Evolutionary conservation across 2,329 filamentous ascomycete genomes (phyloP).

Genomic region (Diaporthe sp.): DNA sequence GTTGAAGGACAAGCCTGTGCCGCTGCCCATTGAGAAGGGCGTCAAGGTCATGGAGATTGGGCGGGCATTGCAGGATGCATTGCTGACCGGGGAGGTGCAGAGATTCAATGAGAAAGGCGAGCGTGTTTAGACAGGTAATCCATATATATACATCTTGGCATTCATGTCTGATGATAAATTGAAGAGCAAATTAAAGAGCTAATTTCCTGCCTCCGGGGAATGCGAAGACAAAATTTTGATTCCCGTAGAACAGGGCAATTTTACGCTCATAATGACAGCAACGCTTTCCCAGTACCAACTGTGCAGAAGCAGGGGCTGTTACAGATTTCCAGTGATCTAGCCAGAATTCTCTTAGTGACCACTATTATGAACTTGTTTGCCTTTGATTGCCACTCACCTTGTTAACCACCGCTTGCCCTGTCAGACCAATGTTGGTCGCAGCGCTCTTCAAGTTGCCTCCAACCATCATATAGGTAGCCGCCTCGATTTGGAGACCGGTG

Average conservation of each 20-base stretch:
- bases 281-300: background rate
- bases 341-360: background rate
- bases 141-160: too few relatives aligned
- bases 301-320: background rate
- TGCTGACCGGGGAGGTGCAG: background rate
- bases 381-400: background rate
- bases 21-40: conserved; percentile 66
- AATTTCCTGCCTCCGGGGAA: too few relatives aligned
- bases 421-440: background rate
- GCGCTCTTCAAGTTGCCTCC: background rate
- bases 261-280: background rate
- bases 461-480: background rate
- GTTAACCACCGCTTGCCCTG: background rate
- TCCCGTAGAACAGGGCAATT: background rate
- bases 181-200: background rate
- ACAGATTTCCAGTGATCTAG: background rate
- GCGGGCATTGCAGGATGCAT: conserved; percentile 63
- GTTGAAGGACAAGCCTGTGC: conserved; percentile 64
- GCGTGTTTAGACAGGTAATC: background rate
- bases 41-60: conserved; percentile 71
- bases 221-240: background rate
- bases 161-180: too few relatives aligned
- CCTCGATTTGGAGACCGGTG: background rate
- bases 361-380: accelerated
- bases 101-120: background rate